phyloP scores from a whole-genome alignment of 2,329 filamentous ascomycete species.

The Fusarium annulatum region DNA sequence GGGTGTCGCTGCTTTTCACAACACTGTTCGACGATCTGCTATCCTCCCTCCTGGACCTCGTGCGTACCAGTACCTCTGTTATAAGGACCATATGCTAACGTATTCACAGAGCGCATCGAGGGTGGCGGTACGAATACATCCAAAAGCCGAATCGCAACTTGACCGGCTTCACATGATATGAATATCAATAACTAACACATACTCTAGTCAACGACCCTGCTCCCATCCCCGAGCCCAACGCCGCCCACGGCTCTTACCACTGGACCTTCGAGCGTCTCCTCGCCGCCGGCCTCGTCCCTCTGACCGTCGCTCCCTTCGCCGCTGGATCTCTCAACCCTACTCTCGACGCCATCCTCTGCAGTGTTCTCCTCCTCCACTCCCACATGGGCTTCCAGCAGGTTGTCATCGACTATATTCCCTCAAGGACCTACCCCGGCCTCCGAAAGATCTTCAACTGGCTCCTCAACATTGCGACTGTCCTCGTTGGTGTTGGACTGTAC shows the following conservation, averaged over 20 bases:
- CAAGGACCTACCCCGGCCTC: constrained; percentile 72
- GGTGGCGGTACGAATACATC: constrained; percentile 72
- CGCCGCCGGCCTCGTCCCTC: constrained; percentile 82
- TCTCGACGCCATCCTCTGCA: constrained; percentile 87
- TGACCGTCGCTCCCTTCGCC: constrained; percentile 92
- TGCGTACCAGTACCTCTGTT: constrained; percentile 58
- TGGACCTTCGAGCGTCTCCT: constrained; percentile 95
- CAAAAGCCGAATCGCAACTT: constrained; percentile 10
- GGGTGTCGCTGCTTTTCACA: constrained; percentile 86
- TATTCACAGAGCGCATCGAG: constrained; percentile 72
- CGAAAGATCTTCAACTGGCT: constrained; percentile 79
- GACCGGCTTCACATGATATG: constrained; percentile 37
- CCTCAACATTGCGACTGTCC: constrained; percentile 80
- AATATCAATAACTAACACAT: constrained; percentile 17
- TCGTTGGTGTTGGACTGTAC: constrained; percentile 90
- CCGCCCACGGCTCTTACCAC: constrained; percentile 95
- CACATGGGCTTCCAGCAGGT: constrained; percentile 94
- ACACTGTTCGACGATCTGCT: constrained; percentile 77
- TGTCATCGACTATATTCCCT: constrained; percentile 92
- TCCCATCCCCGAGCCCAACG: constrained; percentile 75
- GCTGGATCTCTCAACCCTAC: constrained; percentile 90
- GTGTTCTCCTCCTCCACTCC: constrained; percentile 86
- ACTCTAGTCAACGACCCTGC: constrained; percentile 84
- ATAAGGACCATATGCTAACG: constrained; percentile 55
- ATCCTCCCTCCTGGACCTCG: constrained; percentile 89